These are phyloP conservation scores for Dryadomyces quercivorus DNA, from an alignment of 2,329 filamentous ascomycete species.

Conservation along the genomic window DNA sequence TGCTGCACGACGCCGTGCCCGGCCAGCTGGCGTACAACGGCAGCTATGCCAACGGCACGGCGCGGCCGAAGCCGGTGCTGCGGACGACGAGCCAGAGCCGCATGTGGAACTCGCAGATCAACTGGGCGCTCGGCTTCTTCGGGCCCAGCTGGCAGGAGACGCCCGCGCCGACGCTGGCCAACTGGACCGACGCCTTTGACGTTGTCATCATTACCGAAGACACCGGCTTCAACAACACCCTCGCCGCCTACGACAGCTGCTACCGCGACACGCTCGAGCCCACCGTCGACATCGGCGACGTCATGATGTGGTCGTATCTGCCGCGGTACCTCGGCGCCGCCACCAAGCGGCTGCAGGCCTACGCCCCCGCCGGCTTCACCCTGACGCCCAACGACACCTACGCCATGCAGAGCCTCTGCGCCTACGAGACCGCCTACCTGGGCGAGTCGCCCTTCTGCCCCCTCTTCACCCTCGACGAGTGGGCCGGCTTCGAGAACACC, in stretches of 20 bases:
- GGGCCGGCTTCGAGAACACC: slow-evolving; percentile 39
- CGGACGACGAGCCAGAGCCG: slow-evolving; percentile 41
- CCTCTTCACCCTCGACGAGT: slow-evolving; percentile 42
- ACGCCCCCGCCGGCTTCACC: slow-evolving; percentile 33
- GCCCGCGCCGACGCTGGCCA: slow-evolving; percentile 24
- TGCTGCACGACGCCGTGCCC: slow-evolving; percentile 34
- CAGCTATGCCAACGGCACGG: slow-evolving; percentile 30
- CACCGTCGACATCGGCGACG: slow-evolving; percentile 25
- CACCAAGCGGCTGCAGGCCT: slow-evolving; percentile 30
- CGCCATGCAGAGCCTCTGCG: slow-evolving; percentile 38
- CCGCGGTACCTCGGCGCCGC: slow-evolving; percentile 31
- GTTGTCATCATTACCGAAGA: slow-evolving; percentile 38
- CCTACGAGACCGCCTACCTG: slow-evolving; percentile 39
- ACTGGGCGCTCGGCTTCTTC: slow-evolving; percentile 40
- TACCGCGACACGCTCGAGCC: slow-evolving; percentile 24
- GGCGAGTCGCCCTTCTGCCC: slow-evolving; percentile 37
- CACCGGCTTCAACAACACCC: slow-evolving; percentile 37
- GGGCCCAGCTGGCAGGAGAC: slow-evolving; percentile 28
- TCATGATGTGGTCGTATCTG: slow-evolving; percentile 29
- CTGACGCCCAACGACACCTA: slow-evolving; percentile 38
- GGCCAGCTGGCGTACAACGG: slow-evolving; percentile 36
- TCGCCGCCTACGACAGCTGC: slow-evolving; percentile 39
- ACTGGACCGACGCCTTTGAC: slow-evolving; percentile 29
- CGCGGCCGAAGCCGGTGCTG: slow-evolving; percentile 34
- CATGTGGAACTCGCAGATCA: slow-evolving; percentile 41